Percentiles rank a stretch among this genome's conserved stretches.
Evolutionary conservation across 2,329 filamentous ascomycete genomes (phyloP).

Genomic region (Chrysoporthe puriensis): DNA sequence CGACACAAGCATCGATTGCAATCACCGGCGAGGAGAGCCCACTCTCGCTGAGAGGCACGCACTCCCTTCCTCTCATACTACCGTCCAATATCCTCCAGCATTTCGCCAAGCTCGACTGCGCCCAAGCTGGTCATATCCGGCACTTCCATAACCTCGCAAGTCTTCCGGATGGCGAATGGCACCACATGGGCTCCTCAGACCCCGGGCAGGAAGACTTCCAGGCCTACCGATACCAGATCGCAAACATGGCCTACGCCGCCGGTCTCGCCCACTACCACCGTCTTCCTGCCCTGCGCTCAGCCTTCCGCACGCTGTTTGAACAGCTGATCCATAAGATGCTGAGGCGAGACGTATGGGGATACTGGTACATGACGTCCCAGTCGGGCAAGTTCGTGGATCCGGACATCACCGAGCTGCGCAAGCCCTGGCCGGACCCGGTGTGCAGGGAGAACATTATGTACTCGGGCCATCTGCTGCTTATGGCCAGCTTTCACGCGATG

Average conservation of each 20-base stretch:
- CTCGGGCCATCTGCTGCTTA: conserved; percentile 16
- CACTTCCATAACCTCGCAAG: conserved; percentile 21
- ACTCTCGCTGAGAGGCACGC: background rate
- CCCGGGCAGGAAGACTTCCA: conserved; percentile 43
- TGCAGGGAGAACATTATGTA: conserved; percentile 46
- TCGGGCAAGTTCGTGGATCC: conserved; percentile 41
- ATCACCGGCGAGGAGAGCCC: background rate
- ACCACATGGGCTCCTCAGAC: conserved; percentile 39
- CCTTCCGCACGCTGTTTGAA: conserved; percentile 41
- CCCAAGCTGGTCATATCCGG: conserved; percentile 20
- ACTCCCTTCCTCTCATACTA: conserved; percentile 5
- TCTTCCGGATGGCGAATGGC: conserved; percentile 15
- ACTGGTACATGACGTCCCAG: conserved; percentile 46
- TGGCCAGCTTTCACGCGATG: conserved; percentile 36
- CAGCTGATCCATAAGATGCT: conserved; percentile 47
- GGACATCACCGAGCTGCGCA: conserved; percentile 42
- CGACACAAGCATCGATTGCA: background rate
- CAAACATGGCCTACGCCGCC: conserved; percentile 45
- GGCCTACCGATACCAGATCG: conserved; percentile 45
- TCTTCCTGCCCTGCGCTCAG: conserved; percentile 39
- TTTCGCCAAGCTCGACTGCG: conserved; percentile 12
- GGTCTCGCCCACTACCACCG: conserved; percentile 44
- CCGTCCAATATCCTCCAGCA: conserved; percentile 3
- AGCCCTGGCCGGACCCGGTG: conserved; percentile 47
- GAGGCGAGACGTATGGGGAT: conserved; percentile 45